Evolutionary conservation across 495 filamentous ascomycete genomes (phyloP).

Genomic region (Aspergillus coremiiformis): DNA sequence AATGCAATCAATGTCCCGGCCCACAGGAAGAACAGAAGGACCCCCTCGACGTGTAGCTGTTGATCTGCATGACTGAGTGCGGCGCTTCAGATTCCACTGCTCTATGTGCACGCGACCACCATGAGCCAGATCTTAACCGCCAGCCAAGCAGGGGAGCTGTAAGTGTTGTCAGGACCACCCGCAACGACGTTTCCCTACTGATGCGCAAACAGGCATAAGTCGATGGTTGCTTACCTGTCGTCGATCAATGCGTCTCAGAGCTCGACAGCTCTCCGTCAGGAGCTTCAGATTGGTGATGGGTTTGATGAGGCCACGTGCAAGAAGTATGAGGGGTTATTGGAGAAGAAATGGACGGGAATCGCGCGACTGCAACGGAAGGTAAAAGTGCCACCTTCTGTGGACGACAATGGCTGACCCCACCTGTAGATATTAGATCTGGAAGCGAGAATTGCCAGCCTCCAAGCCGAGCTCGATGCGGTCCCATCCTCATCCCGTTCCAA

Average conservation of each 20-base stretch:
- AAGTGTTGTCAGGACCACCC: too few species aligned
- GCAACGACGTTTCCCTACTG: background rate
- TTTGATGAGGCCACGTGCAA: slow-evolving; percentile 73
- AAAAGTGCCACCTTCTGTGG: slow-evolving; percentile 5
- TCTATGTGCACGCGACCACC: too few species aligned
- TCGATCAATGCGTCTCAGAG: slow-evolving; percentile 58
- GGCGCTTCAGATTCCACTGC: too few species aligned
- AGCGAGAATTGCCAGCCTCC: slow-evolving; percentile 57
- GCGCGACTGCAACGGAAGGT: slow-evolving; percentile 90
- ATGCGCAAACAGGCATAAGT: slow-evolving; percentile 60
- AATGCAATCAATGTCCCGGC: too few species aligned
- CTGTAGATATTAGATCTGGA: slow-evolving; percentile 90
- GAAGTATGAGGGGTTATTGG: slow-evolving; percentile 85
- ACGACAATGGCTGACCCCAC: slow-evolving; percentile 1
- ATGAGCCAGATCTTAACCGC: too few species aligned
- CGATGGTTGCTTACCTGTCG: slow-evolving; percentile 77
- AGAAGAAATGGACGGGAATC: slow-evolving; percentile 95
- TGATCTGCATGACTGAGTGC: too few species aligned
- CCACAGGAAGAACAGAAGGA: too few species aligned
- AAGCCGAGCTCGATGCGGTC: slow-evolving; percentile 74
- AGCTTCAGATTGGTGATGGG: slow-evolving; percentile 53
- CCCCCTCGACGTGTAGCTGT: too few species aligned
- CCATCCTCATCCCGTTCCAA: slow-evolving; percentile 77
- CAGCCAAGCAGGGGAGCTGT: too few species aligned
- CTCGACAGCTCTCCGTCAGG: slow-evolving; percentile 50